Evolutionary conservation across 257 asterid species (phyloP).

Genomic region (Ballota nigra): DNA sequence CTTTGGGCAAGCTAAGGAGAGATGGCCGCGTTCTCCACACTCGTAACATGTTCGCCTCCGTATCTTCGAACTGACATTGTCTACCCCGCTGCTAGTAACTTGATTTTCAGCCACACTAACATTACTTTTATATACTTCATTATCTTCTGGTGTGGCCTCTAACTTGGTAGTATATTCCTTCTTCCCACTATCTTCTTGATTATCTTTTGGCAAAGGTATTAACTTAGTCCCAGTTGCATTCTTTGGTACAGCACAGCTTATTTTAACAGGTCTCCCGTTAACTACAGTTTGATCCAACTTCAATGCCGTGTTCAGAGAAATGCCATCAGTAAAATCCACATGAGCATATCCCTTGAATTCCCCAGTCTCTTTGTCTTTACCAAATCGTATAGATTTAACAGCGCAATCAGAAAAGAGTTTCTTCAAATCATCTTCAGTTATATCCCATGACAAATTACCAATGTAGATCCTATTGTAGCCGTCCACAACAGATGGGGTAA

Average conservation of each 20-base stretch:
- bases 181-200: slow-evolving; percentile 18
- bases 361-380: slow-evolving; percentile 77
- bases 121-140: neutral
- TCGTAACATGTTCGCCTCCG: slow-evolving; percentile 81
- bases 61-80: slow-evolving; percentile 58
- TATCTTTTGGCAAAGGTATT: slow-evolving; percentile 22
- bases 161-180: neutral
- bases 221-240: slow-evolving; percentile 35
- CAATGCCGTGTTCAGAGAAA: slow-evolving; percentile 57
- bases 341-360: slow-evolving; percentile 92
- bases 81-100: slow-evolving; percentile 22
- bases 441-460: slow-evolving; percentile 89
- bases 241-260: slow-evolving; percentile 72
- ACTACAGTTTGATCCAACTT: slow-evolving; percentile 72
- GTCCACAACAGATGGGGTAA: slow-evolving; percentile 58
- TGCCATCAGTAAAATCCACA: slow-evolving; percentile 66
- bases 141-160: slow-evolving; percentile 6
- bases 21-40: slow-evolving; percentile 86
- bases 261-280: slow-evolving; percentile 77
- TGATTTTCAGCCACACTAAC: slow-evolving; percentile 19
- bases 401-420: slow-evolving; percentile 53
- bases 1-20: slow-evolving; percentile 71
- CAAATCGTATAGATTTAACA: slow-evolving; percentile 68
- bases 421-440: slow-evolving; percentile 75
- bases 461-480: slow-evolving; percentile 85